Percentiles rank a stretch among this genome's conserved stretches.
phyloP scores from a whole-genome alignment of 495 filamentous ascomycete species.

The Aspergillus diversus region DNA sequence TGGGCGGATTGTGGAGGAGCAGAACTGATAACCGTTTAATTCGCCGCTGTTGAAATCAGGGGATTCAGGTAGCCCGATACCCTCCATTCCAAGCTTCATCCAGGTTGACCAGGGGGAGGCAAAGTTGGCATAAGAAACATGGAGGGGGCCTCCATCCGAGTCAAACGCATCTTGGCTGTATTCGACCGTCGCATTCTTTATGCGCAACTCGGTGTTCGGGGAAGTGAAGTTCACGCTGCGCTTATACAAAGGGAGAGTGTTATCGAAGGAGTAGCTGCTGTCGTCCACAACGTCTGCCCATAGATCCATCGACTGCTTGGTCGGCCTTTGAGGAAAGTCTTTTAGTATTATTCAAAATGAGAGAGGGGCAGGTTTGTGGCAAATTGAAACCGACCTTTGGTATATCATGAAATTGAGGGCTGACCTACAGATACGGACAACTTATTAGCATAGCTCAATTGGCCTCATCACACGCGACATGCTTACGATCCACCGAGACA shows the following conservation, averaged over 20 bases:
- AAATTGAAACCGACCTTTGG: conserved; percentile 31
- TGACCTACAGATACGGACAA: conserved; percentile 26
- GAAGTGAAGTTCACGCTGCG: conserved; percentile 55
- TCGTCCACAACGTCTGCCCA: conserved; percentile 65
- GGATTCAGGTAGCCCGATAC: conserved; percentile 41
- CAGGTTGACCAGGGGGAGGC: conserved; percentile 48
- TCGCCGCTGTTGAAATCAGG: conserved; percentile 47
- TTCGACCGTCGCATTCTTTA: conserved; percentile 45
- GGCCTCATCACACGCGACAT: no score
- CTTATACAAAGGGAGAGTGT: conserved; percentile 58
- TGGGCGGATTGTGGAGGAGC: conserved; percentile 43
- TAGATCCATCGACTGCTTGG: conserved; percentile 42
- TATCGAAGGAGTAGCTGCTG: conserved; percentile 54
- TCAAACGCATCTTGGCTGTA: conserved; percentile 45
- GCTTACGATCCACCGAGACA: conserved; percentile 45
- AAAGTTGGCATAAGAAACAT: conserved; percentile 56
- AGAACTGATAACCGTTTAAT: conserved; percentile 45
- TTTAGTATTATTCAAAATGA: neutral
- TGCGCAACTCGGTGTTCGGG: conserved; percentile 41
- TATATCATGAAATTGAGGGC: conserved; percentile 43
- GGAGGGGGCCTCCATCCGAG: conserved; percentile 44
- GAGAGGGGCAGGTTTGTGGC: neutral
- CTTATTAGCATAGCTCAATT: no score
- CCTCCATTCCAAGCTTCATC: conserved; percentile 37
- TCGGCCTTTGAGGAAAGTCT: conserved; percentile 32